Evolutionary conservation across 1,139 yeast genomes (phyloP), one percentile per base, ranked within the genome.

Genomic region (Spathaspora sp.): DNA sequence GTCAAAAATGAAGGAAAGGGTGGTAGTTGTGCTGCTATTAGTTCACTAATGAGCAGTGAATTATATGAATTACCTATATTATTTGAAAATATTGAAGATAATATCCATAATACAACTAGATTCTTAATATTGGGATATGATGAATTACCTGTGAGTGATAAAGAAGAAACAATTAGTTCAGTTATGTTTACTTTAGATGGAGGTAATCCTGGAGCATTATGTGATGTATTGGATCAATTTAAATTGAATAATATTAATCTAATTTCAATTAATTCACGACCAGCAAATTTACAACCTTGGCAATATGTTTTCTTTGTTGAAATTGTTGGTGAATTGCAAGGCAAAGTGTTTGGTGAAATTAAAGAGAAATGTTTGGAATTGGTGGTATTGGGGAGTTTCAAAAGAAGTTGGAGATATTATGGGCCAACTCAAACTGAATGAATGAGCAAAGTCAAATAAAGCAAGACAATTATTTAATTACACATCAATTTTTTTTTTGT

Each of bases 231-330:
- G 48, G 75, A 73, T 44, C 76, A 78, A 5, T 80, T 90, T 59
- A 80, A 81, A 44, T 63, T 68, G 15, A 70, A 80, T 56, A 68
- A 75, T n/a, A 72, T 89, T 50, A 87, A 86, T 56, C 70, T 90
- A 66, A 79, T 83, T 4, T 77, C 89, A 11, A 87, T 91, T 45
- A 80, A 81, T 40, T 86, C 96, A 4, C 72, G 96, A 55, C 89
- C 95, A 37, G 77, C 87, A 1, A 74, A 77, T 17, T 63, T 72
- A 43, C 65, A 70, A 46, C 84, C 86, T 29, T 91, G 97, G 98
- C 84, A 84, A 55, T 89, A 90, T 59, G 83, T 87, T 1, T 90
- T 88, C 66, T 89, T 87, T 59, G 79, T 88, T 11, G 97, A 91
- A 59, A 54, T 70, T 34, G 76, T 81, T 43, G 79, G 74, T 0